phyloP scores from a whole-genome alignment of 805 yeast species.

The Babjeviella inositovora region DNA sequence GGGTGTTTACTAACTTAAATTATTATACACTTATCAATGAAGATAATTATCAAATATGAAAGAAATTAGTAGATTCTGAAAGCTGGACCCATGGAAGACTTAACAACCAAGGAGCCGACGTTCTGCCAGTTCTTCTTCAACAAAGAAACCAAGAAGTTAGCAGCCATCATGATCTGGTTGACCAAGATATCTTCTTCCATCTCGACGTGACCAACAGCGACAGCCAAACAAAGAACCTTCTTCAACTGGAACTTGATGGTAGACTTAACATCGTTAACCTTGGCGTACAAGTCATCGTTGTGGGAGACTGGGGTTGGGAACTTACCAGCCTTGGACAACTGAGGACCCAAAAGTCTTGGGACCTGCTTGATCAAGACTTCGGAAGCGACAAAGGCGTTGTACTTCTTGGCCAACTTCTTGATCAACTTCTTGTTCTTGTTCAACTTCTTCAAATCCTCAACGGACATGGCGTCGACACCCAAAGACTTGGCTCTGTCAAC shows the following conservation, averaged over 20 bases:
- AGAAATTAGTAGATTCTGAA: slow-evolving; percentile 89
- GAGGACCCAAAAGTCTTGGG: slow-evolving; percentile 99
- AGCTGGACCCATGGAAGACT: slow-evolving; percentile 99
- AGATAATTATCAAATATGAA: slow-evolving; percentile 1
- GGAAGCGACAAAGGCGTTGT: slow-evolving; percentile 98
- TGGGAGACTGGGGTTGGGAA: slow-evolving; percentile 99
- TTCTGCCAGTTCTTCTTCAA: slow-evolving; percentile 99
- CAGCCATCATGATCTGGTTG: slow-evolving; percentile 96
- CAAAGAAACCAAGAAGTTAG: slow-evolving; percentile 97
- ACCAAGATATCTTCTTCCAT: slow-evolving; percentile 95
- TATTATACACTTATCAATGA: no score
- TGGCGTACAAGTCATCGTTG: slow-evolving; percentile 91
- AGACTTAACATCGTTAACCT: slow-evolving; percentile 95
- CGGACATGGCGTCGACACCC: slow-evolving; percentile 99
- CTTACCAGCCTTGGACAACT: slow-evolving; percentile 99
- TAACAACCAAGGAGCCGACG: slow-evolving; percentile 97
- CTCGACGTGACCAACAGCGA: slow-evolving; percentile 98
- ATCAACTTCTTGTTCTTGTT: slow-evolving; percentile 99
- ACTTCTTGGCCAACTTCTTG: slow-evolving; percentile 99
- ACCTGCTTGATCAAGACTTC: slow-evolving; percentile 99
- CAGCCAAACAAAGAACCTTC: slow-evolving; percentile 99
- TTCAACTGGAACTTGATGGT: slow-evolving; percentile 99
- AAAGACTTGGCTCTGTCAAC: slow-evolving; percentile 99
- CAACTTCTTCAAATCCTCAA: slow-evolving; percentile 98
- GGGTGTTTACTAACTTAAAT: no score